Conservation (phyloP, 108 stramenopile genomes). For the Discostella pseudostelligera region DNA sequence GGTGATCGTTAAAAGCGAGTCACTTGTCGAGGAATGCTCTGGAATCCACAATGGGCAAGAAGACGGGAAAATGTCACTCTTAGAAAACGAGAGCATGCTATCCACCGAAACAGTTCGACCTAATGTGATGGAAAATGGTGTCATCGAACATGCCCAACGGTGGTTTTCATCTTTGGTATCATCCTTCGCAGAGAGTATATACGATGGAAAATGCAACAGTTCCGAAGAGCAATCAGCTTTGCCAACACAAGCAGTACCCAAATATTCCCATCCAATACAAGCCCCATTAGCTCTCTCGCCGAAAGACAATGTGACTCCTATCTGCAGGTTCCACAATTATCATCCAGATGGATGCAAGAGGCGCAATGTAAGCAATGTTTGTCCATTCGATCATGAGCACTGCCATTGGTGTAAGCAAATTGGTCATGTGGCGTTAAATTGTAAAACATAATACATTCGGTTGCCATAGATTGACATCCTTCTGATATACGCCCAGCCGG, state of each 20-base stretch:
- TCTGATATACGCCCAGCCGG: too few relatives aligned
- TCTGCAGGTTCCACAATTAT: constrained; percentile 88
- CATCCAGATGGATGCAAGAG: constrained; percentile 58
- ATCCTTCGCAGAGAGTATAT: background rate
- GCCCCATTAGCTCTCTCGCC: constrained; percentile 69
- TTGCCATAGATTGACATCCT: too few relatives aligned
- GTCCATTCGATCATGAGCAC: constrained; percentile 74
- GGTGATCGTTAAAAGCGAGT: constrained; percentile 76
- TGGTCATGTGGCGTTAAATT: constrained; percentile 70
- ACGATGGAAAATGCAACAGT: constrained; percentile 24
- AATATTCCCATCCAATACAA: constrained; percentile 63
- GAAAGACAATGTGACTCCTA: constrained; percentile 53
- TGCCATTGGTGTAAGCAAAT: constrained; percentile 69
- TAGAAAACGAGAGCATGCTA: background rate
- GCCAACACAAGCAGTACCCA: constrained; percentile 22
- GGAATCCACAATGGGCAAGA: constrained; percentile 1
- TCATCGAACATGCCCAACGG: constrained; percentile 22
- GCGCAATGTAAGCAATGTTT: constrained; percentile 19
- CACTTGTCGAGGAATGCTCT: constrained; percentile 33
- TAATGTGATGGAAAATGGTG: constrained; percentile 19
- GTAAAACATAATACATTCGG: constrained; percentile 10
- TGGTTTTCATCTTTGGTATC: constrained; percentile 29
- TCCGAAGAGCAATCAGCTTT: constrained; percentile 4
- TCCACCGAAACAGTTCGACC: constrained; percentile 5
- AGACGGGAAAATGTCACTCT: background rate